Base-by-base conservation (phyloP, 78 protist genomes). In the Diacronema lutheri region DNA sequence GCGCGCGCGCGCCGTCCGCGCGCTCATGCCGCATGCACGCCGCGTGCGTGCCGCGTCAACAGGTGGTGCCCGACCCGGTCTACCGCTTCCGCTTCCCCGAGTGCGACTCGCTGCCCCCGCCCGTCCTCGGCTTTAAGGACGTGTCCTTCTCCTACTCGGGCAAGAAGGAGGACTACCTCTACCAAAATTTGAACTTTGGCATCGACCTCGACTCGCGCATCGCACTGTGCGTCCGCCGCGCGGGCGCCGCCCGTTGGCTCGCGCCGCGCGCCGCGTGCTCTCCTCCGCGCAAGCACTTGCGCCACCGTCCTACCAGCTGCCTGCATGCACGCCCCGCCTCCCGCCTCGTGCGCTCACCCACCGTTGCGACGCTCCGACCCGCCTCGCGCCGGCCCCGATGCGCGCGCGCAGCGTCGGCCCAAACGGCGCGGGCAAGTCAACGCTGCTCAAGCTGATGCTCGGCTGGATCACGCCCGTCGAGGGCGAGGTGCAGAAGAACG, bases 221-320 rank as follows among this genome's bases (percentile, higher is more conserved):
- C 57, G 96, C 97, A 14, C 71, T 96, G 21, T 96, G 96, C 33
- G 99, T n/a, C n/a, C n/a, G n/a, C n/a, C n/a, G n/a, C n/a, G n/a
- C n/a, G n/a, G n/a, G n/a, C n/a, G n/a, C n/a, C n/a, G n/a, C n/a
- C n/a, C n/a, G n/a, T n/a, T n/a, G n/a, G n/a, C n/a, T n/a, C n/a
- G n/a, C n/a, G n/a, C n/a, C n/a, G n/a, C n/a, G n/a, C n/a, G n/a
- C n/a, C n/a, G n/a, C n/a, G n/a, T n/a, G n/a, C n/a, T n/a, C n/a
- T n/a, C n/a, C n/a, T n/a, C n/a, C n/a, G n/a, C n/a, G n/a, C n/a
- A n/a, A n/a, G n/a, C n/a, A n/a, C n/a, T n/a, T n/a, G n/a, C n/a
- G n/a, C n/a, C n/a, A n/a, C n/a, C n/a, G n/a, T n/a, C n/a, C n/a
- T n/a, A n/a, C n/a, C n/a, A n/a, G n/a, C n/a, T n/a, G n/a, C n/a